Base-by-base conservation (phyloP, 257 asterid species). In the Solanum pennellii region DNA sequence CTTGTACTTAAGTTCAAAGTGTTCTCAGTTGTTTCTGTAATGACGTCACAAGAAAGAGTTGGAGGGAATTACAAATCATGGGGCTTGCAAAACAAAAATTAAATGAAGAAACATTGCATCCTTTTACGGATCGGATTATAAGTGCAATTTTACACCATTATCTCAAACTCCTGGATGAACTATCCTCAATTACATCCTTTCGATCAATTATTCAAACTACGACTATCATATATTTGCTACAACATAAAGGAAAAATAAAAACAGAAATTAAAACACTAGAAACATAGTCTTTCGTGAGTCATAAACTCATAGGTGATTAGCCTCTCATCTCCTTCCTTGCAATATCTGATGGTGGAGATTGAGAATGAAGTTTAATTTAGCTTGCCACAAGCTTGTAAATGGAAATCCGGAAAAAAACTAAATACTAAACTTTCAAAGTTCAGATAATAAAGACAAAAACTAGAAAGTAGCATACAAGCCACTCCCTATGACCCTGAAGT, bases 201-300 rank as follows among this genome's bases (percentile, higher is more conserved):
- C n/a, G 14, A 72, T 15, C 79, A 72, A 72, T 16, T 72, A 72
- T 33, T 31, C 41, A 72, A 72, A 39, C 25, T 44, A 33, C 7
- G 5, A 8, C 45, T 33, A 37, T 35, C 39, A 35, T 35, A 35
- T 35, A 35, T 35, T 5, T 35, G 0, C 39, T 35, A 35, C 39
- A 35, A 35, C 39, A 35, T 35, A 33, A 73, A 73, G 39, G 39
- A 35, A 35, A 35, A 35, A 31, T 37, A 18, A 37, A 73, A 73
- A 35, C 7, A 35, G 39, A 35, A 35, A 35, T 35, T 37, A 2
- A 39, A 37, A 73, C 12, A 2, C 39, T 6, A 35, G 39, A 21
- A 35, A 96, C 89, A 92, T 96, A 98, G 90, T 95, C 98, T 96
- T 87, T 98, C 99, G 56, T 95, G 92, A 15, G 98, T 96, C 98